Conservation (phyloP, 805 yeast species). For the Torulaspora indica region DNA sequence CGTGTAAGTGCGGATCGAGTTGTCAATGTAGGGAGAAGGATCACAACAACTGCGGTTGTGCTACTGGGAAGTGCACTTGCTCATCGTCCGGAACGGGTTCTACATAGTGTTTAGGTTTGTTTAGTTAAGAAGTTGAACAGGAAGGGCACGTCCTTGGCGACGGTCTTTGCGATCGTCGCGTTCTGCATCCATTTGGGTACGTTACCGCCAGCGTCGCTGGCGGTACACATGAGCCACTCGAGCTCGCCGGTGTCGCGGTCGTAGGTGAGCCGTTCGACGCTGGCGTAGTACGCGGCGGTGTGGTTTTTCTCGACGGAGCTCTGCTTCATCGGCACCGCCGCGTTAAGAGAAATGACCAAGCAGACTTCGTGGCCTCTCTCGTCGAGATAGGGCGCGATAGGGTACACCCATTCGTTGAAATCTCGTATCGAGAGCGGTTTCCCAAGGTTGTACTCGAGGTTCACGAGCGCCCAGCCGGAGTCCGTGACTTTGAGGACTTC, state of each 20-base stretch:
- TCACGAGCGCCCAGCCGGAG: conserved; percentile 32
- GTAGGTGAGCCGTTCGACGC: conserved; percentile 36
- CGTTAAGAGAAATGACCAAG: conserved; percentile 36
- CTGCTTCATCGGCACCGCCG: conserved; percentile 24
- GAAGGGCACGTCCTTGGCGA: conserved; percentile 39
- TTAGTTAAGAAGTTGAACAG: conserved; percentile 23
- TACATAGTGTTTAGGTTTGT: background rate
- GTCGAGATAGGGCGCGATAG: conserved; percentile 24
- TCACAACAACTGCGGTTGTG: conserved; percentile 5
- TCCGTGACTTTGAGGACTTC: conserved; percentile 20
- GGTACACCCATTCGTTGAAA: conserved; percentile 38
- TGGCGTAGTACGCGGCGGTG: conserved; percentile 36
- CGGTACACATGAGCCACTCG: conserved; percentile 40
- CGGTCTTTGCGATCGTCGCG: conserved; percentile 38
- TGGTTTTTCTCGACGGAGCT: conserved; percentile 17
- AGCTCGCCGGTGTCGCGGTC: conserved; percentile 17
- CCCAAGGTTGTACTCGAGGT: conserved; percentile 38
- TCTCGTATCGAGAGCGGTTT: conserved; percentile 37
- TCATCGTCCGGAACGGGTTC: background rate
- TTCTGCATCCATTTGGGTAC: conserved; percentile 41
- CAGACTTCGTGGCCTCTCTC: conserved; percentile 25
- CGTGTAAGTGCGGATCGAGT: conserved; percentile 8
- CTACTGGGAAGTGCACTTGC: conserved; percentile 2
- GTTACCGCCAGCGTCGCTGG: conserved; percentile 40
- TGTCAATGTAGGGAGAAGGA: conserved; percentile 5